Percentiles rank a stretch among this genome's conserved stretches.
phyloP scores from a whole-genome alignment of 169 alveolate species.

The Pseudocohnilembus persalinus region DNA sequence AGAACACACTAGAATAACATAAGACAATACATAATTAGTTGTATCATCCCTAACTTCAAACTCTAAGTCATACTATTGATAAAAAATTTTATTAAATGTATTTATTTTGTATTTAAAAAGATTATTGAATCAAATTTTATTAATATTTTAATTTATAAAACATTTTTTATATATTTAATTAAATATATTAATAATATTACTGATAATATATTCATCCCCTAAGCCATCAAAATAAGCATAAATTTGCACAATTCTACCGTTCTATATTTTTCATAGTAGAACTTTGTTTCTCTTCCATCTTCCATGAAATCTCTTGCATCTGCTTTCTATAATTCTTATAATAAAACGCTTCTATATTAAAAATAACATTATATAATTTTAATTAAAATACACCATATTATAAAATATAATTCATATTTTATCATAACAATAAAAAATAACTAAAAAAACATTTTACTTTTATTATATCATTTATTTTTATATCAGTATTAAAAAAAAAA shows the following conservation, averaged over 20 bases:
- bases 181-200: background rate
- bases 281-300: constrained; percentile 22
- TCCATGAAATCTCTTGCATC: constrained; percentile 1
- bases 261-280: constrained; percentile 19
- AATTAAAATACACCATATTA: too few species aligned
- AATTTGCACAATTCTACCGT: constrained; percentile 4
- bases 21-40: background rate
- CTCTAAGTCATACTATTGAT: background rate
- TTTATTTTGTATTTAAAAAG: background rate
- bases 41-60: background rate
- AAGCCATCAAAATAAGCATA: background rate
- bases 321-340: background rate
- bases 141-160: too few species aligned
- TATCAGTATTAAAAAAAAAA: too few species aligned
- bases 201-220: background rate
- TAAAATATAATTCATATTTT: too few species aligned
- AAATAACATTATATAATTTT: too few species aligned
- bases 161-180: too few species aligned
- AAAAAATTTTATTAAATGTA: too few species aligned
- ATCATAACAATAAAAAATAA: too few species aligned
- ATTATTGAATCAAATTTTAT: too few species aligned
- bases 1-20: background rate
- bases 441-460: too few species aligned
- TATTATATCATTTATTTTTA: too few species aligned
- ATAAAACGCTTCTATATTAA: background rate